Percentiles rank a stretch among this genome's conserved stretches.
Conservation (phyloP, 306 rosid species). For the Notholithocarpus densiflorus region DNA sequence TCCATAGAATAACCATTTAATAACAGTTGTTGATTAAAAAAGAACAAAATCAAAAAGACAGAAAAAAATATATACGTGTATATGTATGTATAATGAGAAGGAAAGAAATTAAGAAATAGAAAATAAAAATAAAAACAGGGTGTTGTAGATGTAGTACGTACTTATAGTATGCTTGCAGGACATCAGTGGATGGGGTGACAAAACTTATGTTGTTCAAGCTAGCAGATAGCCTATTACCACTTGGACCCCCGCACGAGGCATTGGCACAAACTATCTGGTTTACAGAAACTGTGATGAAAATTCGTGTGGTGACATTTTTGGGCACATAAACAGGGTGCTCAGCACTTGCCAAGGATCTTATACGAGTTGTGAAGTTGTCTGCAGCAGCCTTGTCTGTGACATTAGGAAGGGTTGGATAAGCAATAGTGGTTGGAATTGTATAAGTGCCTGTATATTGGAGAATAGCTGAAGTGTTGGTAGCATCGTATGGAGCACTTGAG, state of each 20-base stretch:
- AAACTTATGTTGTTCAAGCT: constrained; percentile 41
- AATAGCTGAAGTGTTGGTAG: constrained; percentile 24
- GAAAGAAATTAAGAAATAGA: too few relatives aligned
- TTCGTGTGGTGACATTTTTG: background rate
- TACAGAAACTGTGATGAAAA: constrained; percentile 23
- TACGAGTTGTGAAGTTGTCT: constrained; percentile 8
- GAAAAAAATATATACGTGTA: too few relatives aligned
- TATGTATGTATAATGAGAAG: too few relatives aligned
- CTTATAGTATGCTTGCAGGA: constrained; percentile 38
- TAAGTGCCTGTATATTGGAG: constrained; percentile 25
- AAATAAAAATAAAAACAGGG: too few relatives aligned
- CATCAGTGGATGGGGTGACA: constrained; percentile 9
- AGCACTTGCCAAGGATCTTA: constrained; percentile 29
- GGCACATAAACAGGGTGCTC: constrained; percentile 31
- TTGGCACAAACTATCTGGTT: constrained; percentile 24
- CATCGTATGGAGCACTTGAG: background rate
- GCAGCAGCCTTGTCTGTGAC: constrained; percentile 8
- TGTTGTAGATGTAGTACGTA: background rate
- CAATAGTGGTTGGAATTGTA: constrained; percentile 3
- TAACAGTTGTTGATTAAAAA: too few relatives aligned
- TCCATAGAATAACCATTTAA: too few relatives aligned
- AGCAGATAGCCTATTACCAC: constrained; percentile 17
- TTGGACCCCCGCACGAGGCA: constrained; percentile 22
- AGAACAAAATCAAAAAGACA: too few relatives aligned
- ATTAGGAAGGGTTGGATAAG: constrained; percentile 23